Base-by-base conservation (phyloP, 2,329 filamentous ascomycete species). In the Alternaria incomplexa region DNA sequence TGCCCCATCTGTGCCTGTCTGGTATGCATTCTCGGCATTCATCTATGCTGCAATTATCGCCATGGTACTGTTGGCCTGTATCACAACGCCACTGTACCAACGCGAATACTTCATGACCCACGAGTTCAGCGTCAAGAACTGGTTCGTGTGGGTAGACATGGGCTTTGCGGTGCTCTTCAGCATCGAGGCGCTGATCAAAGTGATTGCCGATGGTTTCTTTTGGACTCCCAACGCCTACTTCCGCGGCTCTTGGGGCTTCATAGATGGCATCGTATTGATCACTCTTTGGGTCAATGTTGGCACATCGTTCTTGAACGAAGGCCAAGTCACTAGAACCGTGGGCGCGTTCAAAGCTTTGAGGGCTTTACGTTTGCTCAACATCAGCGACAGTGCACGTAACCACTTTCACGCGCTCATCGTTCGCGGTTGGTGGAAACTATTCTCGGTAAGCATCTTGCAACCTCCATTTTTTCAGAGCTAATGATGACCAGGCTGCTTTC, bases 141-240 rank as follows among this genome's bases (percentile, higher is more conserved):
- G 96, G 96, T 98, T 97, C 76, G 91, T 96, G 6, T 98, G 93
- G 88, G 92, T 92, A 12, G 96, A 99, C 78, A 85, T 96, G 80
- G 90, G 92, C 7, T 99, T 99, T 77, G 93, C 95, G 2, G 80
- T 91, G 2, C 81, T 99, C 13, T 99, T 99, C 81, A 91, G 91
- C 0, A 76, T 92, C 7, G 96, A 99, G 80, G 93, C 94, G 1
- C 74, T 89, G 6, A 94, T 99, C 82, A 99, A 99, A 79, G 90
- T 97, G 58, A 89, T 99, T 72, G 96, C 96, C 0, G 96, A 99
- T 81, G 96, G 96, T 8, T 91, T 97, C 72, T 91, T 97, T 78
- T 98, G 93, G 88, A 97, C 96, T 0, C 96, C 96, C 0, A 97
- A 99, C 80, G 96, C 96, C 3, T 99, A 97, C 77, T 93, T 97